Conservation (phyloP, 768 basidiomycete species). For the Mycena olivaceomarginata region DNA sequence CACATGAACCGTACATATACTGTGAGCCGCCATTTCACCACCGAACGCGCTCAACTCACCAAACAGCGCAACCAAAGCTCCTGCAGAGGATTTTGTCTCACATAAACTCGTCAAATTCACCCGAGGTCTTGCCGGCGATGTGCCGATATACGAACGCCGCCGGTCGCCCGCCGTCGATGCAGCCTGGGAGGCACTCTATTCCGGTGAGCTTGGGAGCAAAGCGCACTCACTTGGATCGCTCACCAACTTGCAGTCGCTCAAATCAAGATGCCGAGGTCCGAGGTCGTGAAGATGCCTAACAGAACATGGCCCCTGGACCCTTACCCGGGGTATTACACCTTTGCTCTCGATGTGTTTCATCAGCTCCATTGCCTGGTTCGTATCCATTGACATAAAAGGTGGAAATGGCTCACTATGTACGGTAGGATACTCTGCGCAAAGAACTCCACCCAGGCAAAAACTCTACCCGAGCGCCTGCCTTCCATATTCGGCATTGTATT, state of each 20-base stretch:
- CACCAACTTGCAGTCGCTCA: too few species aligned
- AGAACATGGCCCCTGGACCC: constrained; percentile 47
- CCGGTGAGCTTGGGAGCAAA: too few species aligned
- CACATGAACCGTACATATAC: constrained; percentile 5
- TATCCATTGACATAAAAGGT: background rate
- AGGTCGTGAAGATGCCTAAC: constrained; percentile 48
- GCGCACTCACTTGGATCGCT: too few species aligned
- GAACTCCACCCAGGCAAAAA: constrained; percentile 47
- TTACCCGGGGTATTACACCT: constrained; percentile 49
- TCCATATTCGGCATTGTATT: constrained; percentile 44
- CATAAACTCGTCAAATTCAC: constrained; percentile 47
- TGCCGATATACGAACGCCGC: constrained; percentile 21
- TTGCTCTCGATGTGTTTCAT: constrained; percentile 52
- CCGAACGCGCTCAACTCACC: background rate
- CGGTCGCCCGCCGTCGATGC: constrained; percentile 46
- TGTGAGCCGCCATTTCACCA: background rate
- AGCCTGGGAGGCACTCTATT: constrained; percentile 50
- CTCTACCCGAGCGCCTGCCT: constrained; percentile 30
- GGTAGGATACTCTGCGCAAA: constrained; percentile 46
- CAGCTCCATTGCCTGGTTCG: constrained; percentile 55
- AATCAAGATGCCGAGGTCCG: too few species aligned
- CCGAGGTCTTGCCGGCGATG: constrained; percentile 43
- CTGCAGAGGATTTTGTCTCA: constrained; percentile 45
- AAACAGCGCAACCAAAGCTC: constrained; percentile 38
- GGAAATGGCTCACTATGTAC: background rate